Evolutionary conservation across 1,284 basidiomycete species (phyloP), one percentile per base, ranked within the genome.

Genomic region (Ustilago hordei): DNA sequence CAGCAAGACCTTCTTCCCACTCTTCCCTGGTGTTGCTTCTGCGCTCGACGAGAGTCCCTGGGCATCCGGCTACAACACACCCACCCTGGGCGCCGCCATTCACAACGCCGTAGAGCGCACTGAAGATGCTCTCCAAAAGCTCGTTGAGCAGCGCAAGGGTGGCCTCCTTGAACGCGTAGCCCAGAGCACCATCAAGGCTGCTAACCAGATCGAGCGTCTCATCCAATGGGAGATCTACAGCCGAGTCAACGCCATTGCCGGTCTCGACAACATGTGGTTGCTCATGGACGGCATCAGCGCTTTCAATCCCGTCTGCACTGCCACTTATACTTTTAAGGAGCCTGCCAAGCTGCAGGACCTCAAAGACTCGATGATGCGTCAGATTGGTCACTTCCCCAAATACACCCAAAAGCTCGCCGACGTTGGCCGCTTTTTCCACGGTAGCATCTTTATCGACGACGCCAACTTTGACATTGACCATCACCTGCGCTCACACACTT

Each of bases 261-360:
- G 79, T n/a, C 58, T 81, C 47, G 78, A 81, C 69, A 75, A 78
- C 73, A 79, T 82, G 77, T 80, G 78, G 79, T 64, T 82, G 13
- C 64, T 80, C 59, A 64, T 84, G 4, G 64, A 69, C 47, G 64
- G 64, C 13, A 74, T 77, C 39, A 75, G 62, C 50, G 48, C 59
- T 17, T 85, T 85, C 70, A 82, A 84, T 52, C 83, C 84, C 2
- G 80, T 81, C 28, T 85, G 83, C 68, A 68, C 78, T 23, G 81
- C 79, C 6, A 81, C 77, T 3, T 84, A 81, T 55, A 78, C 67
- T 8, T 81, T 85, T 54, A 72, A 75, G 8, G 28, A 77, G 4
- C 69, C 74, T 2, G 39, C 78, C 12, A 61, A 73, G 28, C 58
- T 74, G 28, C 60, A 70, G 4, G 56, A 69, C 8, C 52, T 83